phyloP scores from a whole-genome alignment of 805 yeast species.

The Millerozyma acaciae region DNA sequence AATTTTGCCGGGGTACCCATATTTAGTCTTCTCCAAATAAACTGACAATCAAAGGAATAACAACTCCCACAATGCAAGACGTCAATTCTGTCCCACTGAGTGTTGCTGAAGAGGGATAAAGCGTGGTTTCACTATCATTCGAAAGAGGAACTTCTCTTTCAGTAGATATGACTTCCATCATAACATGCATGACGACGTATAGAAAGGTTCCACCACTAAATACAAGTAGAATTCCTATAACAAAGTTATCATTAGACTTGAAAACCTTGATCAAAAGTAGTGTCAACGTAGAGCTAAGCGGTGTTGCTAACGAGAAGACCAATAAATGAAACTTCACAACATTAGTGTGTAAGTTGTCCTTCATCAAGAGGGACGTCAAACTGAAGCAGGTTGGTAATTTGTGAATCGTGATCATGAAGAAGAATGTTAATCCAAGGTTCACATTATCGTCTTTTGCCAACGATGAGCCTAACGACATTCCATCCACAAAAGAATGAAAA shows the following conservation, averaged over 20 bases:
- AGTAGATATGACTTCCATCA: slow-evolving; percentile 31
- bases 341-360: slow-evolving; percentile 27
- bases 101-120: slow-evolving; percentile 1
- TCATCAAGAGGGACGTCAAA: slow-evolving; percentile 50
- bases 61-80: slow-evolving; percentile 20
- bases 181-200: slow-evolving; percentile 65
- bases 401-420: slow-evolving; percentile 62
- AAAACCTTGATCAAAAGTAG: slow-evolving; percentile 35
- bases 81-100: slow-evolving; percentile 12
- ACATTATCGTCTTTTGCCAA: slow-evolving; percentile 33
- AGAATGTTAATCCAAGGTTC: slow-evolving; percentile 42
- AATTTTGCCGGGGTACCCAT: not conserved
- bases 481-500: slow-evolving; percentile 69
- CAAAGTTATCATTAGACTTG: slow-evolving; percentile 27
- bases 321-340: slow-evolving; percentile 44
- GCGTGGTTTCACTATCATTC: slow-evolving; percentile 7
- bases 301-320: slow-evolving; percentile 57
- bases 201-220: slow-evolving; percentile 72
- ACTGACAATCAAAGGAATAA: slow-evolving; percentile 24
- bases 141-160: slow-evolving; percentile 6
- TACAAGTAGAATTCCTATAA: slow-evolving; percentile 53
- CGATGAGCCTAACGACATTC: slow-evolving; percentile 66
- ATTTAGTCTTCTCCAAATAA: slow-evolving; percentile 15
- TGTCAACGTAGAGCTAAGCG: slow-evolving; percentile 54
- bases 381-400: slow-evolving; percentile 76